Evolutionary conservation across 164 flowering plant species (phyloP).

Genomic region (Chimonanthus praecox): DNA sequence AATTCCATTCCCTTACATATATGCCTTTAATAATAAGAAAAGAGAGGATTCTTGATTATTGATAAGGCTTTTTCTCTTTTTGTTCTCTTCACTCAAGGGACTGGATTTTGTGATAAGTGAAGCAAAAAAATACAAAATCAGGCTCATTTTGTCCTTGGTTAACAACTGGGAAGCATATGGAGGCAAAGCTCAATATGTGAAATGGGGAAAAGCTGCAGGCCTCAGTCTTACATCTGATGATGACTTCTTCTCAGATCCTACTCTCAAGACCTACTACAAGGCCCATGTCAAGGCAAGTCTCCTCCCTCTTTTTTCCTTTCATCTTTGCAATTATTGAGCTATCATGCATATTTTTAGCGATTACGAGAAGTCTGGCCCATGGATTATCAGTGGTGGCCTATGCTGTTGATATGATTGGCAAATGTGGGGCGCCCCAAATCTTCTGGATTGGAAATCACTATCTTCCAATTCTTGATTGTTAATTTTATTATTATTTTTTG

Average conservation of each 20-base stretch:
- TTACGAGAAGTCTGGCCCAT: not conserved
- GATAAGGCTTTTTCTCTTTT: not conserved
- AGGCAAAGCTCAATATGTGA: conserved; percentile 85
- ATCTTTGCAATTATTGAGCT: not conserved
- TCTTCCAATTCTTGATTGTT: not conserved
- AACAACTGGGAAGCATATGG: conserved; percentile 96
- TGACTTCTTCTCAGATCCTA: conserved; percentile 83
- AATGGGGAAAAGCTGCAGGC: conserved; percentile 90
- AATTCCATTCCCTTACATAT: not conserved
- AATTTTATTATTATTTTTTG: too few relatives aligned
- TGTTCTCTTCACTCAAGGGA: conserved; percentile 37
- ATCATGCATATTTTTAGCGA: too few relatives aligned
- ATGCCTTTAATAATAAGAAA: not conserved
- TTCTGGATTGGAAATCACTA: not conserved
- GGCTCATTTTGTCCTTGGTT: conserved; percentile 67
- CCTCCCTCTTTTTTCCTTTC: not conserved
- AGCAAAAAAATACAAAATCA: conserved; percentile 76
- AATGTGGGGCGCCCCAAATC: not conserved
- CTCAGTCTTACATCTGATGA: conserved; percentile 74
- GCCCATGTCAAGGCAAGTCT: conserved; percentile 66
- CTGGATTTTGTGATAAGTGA: conserved; percentile 95
- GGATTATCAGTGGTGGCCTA: not conserved
- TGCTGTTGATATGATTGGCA: not conserved
- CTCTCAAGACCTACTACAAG: conserved; percentile 69
- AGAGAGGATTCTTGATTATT: not conserved